Conservation (phyloP, 1,284 basidiomycete genomes). For the Thelephora terrestris region DNA sequence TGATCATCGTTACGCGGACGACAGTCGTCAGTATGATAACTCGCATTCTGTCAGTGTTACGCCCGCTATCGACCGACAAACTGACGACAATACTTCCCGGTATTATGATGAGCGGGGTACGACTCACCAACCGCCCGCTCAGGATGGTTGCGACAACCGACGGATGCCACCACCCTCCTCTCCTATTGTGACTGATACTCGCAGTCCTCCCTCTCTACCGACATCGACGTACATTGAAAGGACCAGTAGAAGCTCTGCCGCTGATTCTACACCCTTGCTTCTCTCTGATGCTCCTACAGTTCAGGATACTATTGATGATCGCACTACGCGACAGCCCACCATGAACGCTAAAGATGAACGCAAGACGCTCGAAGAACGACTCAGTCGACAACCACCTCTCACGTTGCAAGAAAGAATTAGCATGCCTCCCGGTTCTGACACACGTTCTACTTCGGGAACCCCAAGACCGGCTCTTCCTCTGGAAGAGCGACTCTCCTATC, state of each 20-base stretch:
- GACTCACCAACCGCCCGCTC: background rate
- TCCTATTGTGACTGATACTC: constrained; percentile 1
- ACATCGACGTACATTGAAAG: background rate
- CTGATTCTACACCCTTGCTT: constrained; percentile 7
- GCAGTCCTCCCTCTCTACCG: background rate
- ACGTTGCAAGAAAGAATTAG: constrained; percentile 22
- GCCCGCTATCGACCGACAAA: background rate
- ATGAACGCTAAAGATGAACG: constrained; percentile 13
- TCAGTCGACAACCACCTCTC: constrained; percentile 14
- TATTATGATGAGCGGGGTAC: background rate
- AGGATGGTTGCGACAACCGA: background rate
- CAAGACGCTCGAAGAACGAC: constrained; percentile 19
- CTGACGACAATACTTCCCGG: background rate
- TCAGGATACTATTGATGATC: constrained; percentile 10
- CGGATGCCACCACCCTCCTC: background rate
- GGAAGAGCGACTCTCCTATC: constrained; percentile 17
- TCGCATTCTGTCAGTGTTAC: constrained; percentile 9
- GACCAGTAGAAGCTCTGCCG: background rate
- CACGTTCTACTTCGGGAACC: constrained; percentile 4
- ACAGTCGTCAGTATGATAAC: constrained; percentile 16
- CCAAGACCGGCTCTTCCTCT: constrained; percentile 12
- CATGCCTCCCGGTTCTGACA: constrained; percentile 3
- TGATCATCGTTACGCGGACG: constrained; percentile 15
- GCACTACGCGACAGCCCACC: constrained; percentile 10
- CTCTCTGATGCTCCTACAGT: constrained; percentile 11